phyloP scores from a whole-genome alignment of 345 rosid genomes.

The Draba incana region DNA sequence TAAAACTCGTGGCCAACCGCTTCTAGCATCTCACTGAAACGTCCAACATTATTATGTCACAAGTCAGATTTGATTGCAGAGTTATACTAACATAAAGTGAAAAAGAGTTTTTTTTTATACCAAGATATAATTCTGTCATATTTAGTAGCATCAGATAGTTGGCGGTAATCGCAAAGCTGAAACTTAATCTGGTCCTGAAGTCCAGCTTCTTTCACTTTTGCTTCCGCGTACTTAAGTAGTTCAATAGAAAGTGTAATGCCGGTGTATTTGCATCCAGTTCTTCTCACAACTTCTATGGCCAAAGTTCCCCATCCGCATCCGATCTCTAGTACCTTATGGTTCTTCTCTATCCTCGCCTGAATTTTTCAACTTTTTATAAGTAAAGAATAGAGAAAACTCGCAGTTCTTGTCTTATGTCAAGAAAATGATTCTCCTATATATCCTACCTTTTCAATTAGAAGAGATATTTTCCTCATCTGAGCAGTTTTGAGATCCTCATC shows the following conservation, averaged over 20 bases:
- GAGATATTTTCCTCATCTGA: conserved; percentile 72
- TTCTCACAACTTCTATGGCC: conserved; percentile 81
- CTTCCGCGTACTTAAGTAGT: conserved; percentile 73
- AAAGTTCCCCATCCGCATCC: conserved; percentile 97
- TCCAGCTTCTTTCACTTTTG: conserved; percentile 79
- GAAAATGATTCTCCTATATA: background rate
- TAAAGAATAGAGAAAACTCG: background rate
- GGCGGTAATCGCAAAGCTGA: conserved; percentile 79
- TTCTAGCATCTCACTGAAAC: conserved; percentile 86
- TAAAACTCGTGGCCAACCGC: conserved; percentile 87
- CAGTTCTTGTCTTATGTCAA: background rate
- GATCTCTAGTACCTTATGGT: conserved; percentile 77
- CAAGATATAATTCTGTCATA: conserved; percentile 87
- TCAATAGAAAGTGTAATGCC: conserved; percentile 83
- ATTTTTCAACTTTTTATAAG: background rate
- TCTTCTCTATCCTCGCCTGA: conserved; percentile 62
- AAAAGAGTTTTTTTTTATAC: no score
- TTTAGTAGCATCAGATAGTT: conserved; percentile 54
- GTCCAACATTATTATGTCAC: background rate
- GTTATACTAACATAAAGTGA: no score
- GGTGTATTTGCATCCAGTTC: conserved; percentile 84
- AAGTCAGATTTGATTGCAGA: no score
- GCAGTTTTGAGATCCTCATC: conserved; percentile 73
- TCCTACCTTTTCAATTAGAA: conserved; percentile 73
- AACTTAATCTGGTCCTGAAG: conserved; percentile 74